Conservation (phyloP, 345 rosid species). For the Euphorbia tirucalli region DNA sequence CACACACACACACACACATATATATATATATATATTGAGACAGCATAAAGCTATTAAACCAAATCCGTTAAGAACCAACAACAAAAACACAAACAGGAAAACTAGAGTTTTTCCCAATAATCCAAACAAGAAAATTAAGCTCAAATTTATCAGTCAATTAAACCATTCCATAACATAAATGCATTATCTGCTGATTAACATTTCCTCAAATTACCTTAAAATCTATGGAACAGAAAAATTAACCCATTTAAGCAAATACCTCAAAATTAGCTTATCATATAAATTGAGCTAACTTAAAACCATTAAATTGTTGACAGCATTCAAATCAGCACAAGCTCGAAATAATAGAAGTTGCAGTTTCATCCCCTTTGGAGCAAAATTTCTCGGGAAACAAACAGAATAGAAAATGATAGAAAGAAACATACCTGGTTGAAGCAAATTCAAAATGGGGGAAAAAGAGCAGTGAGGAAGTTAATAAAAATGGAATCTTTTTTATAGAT, state of each 20-base stretch:
- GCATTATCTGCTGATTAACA: neutral
- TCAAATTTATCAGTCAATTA: neutral
- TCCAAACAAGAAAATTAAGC: neutral
- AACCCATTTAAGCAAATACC: neutral
- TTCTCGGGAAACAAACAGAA: neutral
- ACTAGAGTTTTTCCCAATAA: neutral
- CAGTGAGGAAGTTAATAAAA: neutral
- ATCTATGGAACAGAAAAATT: too few relatives aligned
- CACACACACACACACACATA: too few relatives aligned
- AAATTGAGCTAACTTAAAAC: too few relatives aligned
- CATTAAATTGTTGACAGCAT: too few relatives aligned
- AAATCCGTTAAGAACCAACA: neutral
- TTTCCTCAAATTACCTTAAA: constrained; percentile 5
- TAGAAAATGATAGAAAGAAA: neutral
- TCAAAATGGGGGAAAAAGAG: neutral
- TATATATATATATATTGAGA: too few relatives aligned
- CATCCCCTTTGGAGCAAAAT: too few relatives aligned
- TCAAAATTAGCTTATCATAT: too few relatives aligned
- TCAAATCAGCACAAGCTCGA: neutral
- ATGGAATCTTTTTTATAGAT: neutral
- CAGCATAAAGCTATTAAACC: too few relatives aligned
- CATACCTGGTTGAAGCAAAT: constrained; percentile 9
- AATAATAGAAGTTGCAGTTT: neutral
- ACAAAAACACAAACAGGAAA: neutral
- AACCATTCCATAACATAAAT: neutral